Evolutionary conservation across 768 basidiomycete species (phyloP), one percentile per base, ranked within the genome.

Genomic region (Fomitopsis serialis): DNA sequence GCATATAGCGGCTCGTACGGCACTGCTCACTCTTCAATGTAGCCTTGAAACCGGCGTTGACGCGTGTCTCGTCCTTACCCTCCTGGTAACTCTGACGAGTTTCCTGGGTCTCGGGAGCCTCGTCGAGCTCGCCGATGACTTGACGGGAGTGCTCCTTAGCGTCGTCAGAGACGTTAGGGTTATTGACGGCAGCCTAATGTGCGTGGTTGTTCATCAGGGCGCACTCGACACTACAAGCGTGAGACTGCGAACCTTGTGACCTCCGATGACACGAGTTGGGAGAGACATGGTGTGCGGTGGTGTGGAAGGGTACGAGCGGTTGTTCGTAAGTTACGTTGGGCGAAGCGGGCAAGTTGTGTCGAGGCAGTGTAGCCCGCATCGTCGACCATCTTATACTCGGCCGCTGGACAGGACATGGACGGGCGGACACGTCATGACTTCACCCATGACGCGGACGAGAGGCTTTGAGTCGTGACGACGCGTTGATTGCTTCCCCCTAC

Each of bases 71-170:
- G 21, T 66, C 54, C 54, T 64, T 67, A 40, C 34, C 50, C 13
- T 53, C 48, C 13, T 59, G 50, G 21, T 55, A 50, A 19, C 52
- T 50, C 21, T 29, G 48, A 21, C 54, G 56, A 40, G 58, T 36
- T 25, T 51, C 51, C 52, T 59, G 50, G 6, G 59, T 55, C 48
- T 59, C 64, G 43, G 54, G 51, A 35, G 50, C 23, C 11, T 22
- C 11, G 42, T 57, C 56, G 54, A 60, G 59, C 48, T 63, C 65
- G 4, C 64, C 59, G 36, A 66, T 54, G 7, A 56, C 56, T 43
- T 61, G 54, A 17, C 63, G 63, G 3, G 65, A 63, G 45, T 64
- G 63, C 45, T 68, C 66, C 54, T 70, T 68, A 13, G 66, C 65
- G 57, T 67, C 64, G 0, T 65, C 62, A 2, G 66, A 67, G 55